Percentiles rank a stretch among this genome's conserved stretches.
Conservation (phyloP, 805 yeast genomes). For the Saccharomycopsis capsularis region DNA sequence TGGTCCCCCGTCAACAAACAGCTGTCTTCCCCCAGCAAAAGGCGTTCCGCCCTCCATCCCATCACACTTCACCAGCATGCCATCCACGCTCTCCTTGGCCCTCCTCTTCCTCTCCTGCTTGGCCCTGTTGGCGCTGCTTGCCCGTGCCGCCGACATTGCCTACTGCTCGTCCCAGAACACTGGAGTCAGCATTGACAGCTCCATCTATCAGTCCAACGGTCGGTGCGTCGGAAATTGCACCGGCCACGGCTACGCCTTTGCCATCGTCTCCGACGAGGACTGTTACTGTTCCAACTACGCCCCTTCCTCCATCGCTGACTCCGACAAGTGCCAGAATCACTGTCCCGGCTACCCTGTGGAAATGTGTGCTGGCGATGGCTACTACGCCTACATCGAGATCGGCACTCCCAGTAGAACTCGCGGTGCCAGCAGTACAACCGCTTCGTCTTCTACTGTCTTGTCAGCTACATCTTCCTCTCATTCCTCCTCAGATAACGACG, state of each 20-base stretch:
- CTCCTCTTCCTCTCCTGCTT: background rate
- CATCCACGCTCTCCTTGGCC: background rate
- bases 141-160: conserved; percentile 6
- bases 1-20: too few species aligned
- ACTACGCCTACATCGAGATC: conserved; percentile 34
- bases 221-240: conserved; percentile 36
- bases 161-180: conserved; percentile 29
- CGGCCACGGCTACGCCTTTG: conserved; percentile 33
- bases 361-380: conserved; percentile 26
- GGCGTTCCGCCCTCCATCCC: too few species aligned
- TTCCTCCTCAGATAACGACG: conserved; percentile 14
- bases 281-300: conserved; percentile 46
- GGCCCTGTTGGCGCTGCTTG: background rate
- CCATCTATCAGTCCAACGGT: conserved; percentile 34
- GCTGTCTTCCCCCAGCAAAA: too few species aligned
- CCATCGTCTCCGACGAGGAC: conserved; percentile 35
- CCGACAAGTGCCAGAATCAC: conserved; percentile 13
- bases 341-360: conserved; percentile 24
- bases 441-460: background rate
- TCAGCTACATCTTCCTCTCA: conserved; percentile 22
- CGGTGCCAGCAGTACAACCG: background rate
- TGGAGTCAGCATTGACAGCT: conserved; percentile 7
- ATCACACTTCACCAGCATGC: too few species aligned
- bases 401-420: conserved; percentile 12
- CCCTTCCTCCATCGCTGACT: conserved; percentile 30